A percentile compares a stretch with the other conserved stretches of the same genome.
phyloP scores from a whole-genome alignment of 2,329 filamentous ascomycete genomes.

The Penicillium nordicum region DNA sequence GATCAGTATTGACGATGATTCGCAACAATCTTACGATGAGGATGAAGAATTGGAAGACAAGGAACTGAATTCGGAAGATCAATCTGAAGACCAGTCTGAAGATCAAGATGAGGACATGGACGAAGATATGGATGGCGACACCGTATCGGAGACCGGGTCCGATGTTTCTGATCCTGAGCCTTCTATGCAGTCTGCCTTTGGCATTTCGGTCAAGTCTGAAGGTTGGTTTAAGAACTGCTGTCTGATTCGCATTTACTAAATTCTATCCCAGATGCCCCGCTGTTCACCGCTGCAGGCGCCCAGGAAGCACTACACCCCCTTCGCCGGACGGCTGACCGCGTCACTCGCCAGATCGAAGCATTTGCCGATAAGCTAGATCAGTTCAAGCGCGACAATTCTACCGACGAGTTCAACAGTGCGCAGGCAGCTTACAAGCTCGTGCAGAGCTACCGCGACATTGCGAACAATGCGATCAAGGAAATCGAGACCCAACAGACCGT shows the following conservation, averaged over 20 bases:
- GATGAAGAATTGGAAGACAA: constrained; percentile 26
- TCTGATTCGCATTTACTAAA: constrained; percentile 9
- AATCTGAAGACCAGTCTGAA: constrained; percentile 11
- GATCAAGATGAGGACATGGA: constrained; percentile 26
- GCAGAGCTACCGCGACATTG: constrained; percentile 59
- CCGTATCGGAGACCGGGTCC: constrained; percentile 26
- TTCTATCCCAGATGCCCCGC: constrained; percentile 24
- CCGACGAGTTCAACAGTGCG: constrained; percentile 53
- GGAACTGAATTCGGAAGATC: constrained; percentile 14
- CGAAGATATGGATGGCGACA: constrained; percentile 31
- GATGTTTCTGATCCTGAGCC: constrained; percentile 26
- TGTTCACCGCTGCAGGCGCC: constrained; percentile 47
- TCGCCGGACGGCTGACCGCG: constrained; percentile 63
- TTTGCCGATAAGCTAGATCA: constrained; percentile 81
- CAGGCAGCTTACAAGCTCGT: constrained; percentile 67
- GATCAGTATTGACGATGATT: constrained; percentile 41
- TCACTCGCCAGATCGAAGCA: constrained; percentile 77
- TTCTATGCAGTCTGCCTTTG: constrained; percentile 16
- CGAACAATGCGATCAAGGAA: constrained; percentile 50
- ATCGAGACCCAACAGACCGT: constrained; percentile 39
- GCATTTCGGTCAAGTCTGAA: constrained; percentile 10
- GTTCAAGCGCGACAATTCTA: constrained; percentile 57
- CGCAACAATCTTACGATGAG: constrained; percentile 27
- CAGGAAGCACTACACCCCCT: constrained; percentile 57
- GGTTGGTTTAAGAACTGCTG: constrained; percentile 8